Percentiles rank a stretch among this genome's conserved stretches.
These are phyloP conservation scores for Solanum chilense DNA, from an alignment of 257 asterid species.

Conservation along the genomic window DNA sequence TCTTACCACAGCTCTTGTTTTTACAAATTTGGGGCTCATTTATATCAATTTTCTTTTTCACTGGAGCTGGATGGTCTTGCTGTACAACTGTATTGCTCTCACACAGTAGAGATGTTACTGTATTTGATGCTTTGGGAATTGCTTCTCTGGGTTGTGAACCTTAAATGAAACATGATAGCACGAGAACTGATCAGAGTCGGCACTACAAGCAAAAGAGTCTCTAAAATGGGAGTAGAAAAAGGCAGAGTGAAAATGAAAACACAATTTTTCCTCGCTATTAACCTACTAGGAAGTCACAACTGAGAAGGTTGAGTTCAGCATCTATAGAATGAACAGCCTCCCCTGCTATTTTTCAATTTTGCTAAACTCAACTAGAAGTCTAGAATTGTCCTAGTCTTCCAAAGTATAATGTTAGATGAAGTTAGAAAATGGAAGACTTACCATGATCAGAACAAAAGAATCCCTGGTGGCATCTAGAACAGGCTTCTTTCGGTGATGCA, in stretches of 20 bases:
- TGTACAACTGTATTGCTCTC: conserved; percentile 15
- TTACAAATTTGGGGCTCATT: conserved; percentile 68
- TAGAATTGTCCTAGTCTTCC: background rate
- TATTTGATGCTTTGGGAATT: conserved; percentile 26
- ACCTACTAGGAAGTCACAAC: background rate
- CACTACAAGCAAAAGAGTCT: background rate
- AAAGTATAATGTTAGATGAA: background rate
- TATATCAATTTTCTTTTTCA: conserved; percentile 52
- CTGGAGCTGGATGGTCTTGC: conserved; percentile 33
- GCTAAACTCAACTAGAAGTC: background rate
- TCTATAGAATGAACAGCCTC: background rate
- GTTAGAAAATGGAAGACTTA: conserved; percentile 2
- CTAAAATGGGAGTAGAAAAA: background rate
- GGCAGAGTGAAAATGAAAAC: background rate
- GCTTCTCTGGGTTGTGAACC: conserved; percentile 41
- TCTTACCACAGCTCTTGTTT: conserved; percentile 72
- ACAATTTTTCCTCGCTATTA: background rate
- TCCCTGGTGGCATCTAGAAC: conserved; percentile 92
- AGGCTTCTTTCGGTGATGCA: conserved; percentile 35
- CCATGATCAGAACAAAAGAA: conserved; percentile 73
- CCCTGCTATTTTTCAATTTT: background rate
- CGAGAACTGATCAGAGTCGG: background rate
- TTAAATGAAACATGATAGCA: conserved; percentile 4
- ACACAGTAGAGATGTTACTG: background rate
- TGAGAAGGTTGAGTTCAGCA: background rate